Base-by-base conservation (phyloP, 352 stramenopile genomes). In the Phytophthora podocarpi region DNA sequence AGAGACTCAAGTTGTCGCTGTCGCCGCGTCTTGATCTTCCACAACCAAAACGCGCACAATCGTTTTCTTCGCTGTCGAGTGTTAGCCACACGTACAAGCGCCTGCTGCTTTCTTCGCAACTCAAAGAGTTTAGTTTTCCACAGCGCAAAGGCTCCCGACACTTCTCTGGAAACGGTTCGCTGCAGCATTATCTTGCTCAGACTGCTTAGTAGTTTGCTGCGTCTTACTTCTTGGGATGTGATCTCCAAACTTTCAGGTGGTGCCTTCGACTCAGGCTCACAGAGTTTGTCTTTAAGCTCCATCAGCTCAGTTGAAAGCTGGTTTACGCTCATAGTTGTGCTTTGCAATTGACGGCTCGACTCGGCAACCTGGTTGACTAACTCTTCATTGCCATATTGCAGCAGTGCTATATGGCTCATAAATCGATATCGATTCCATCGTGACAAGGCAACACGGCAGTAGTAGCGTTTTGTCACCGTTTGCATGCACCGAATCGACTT, bases 11-110 rank as follows among this genome's bases (percentile, higher is more conserved):
- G n/a, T 20, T 59, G 51, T 11, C 52, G 27, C 20, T 23, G 46
- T 32, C 52, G 39, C 41, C 65, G n/a, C 3, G 46, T 41, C 15
- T 67, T 66, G 6, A 50, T 39, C 15, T 79, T 79, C 73, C 70
- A 82, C 4, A 42, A 3, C 45, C 35, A 57, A 47, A 82, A 82
- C 3, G 41, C 39, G 18, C 65, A 34, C 3, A 20, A 39, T 7
- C 56, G 32, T 26, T 53, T 43, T 10, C 63, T 72, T 39, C 55
- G 63, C 15, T 39, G 37, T 23, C 49, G 36, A 30, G 68, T 64
- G 16, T 40, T 53, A 48, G 52, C 45, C 0, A 78, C 55, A 16
- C 12, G 54, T n/a, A 9, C 5, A 13, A 79, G 46, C 1, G 47
- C 43, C 3, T 28, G 36, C 2, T 60, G 16, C 27, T 60, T 54